Evolutionary conservation across 2,329 filamentous ascomycete species (phyloP).

Genomic region (Cercospora brassicicola): DNA sequence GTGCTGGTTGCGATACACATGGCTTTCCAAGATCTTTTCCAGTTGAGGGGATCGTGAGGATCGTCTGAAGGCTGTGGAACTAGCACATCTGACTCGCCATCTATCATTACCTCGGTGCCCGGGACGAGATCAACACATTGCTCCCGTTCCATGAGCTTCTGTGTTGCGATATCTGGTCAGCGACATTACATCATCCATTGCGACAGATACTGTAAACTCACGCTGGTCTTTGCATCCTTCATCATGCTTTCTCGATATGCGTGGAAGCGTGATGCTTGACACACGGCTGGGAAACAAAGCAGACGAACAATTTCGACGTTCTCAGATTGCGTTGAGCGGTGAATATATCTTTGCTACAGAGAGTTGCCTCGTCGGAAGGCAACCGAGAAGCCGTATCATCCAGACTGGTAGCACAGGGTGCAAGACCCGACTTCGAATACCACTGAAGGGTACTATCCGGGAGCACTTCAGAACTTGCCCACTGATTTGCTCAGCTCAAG

Average conservation of each 20-base stretch:
- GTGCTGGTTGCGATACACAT: conserved; percentile 50
- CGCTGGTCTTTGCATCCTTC: not conserved
- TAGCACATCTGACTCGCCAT: not conserved
- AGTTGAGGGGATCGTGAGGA: conserved; percentile 46
- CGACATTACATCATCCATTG: not conserved
- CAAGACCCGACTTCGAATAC: not conserved
- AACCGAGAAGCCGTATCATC: not conserved
- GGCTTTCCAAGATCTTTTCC: conserved; percentile 52
- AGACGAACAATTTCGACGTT: not conserved
- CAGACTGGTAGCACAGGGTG: not conserved
- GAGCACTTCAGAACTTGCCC: not conserved
- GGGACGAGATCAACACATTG: not conserved
- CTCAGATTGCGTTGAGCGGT: not conserved
- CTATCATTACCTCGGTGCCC: not conserved
- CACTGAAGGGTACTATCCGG: not conserved
- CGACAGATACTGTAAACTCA: not conserved
- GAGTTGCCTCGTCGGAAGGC: not conserved
- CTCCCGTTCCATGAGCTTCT: not conserved
- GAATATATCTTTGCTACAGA: not conserved
- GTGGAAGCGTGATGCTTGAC: not conserved
- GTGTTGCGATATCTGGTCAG: not conserved
- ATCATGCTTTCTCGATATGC: not conserved
- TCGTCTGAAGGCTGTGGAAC: conserved; percentile 54
- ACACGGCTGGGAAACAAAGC: no score
- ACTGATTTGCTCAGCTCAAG: not conserved